A percentile compares a stretch with the other conserved stretches of the same genome.
Evolutionary conservation across 2,329 filamentous ascomycete species (phyloP).

Genomic region (Teratosphaeria gauchensis): DNA sequence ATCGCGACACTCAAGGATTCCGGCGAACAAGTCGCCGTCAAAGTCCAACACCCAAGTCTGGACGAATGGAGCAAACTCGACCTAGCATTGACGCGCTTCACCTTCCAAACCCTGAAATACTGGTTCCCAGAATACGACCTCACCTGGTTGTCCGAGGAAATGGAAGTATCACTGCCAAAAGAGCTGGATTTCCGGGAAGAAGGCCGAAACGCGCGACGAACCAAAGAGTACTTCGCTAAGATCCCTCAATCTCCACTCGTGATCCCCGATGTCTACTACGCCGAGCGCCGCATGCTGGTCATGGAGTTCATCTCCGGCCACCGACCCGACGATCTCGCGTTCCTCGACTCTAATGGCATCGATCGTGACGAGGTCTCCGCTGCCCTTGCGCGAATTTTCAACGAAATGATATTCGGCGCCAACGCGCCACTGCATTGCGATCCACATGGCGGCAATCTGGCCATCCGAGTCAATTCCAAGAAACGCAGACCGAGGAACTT

Average conservation of each 20-base stretch:
- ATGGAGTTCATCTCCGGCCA: conserved; percentile 89
- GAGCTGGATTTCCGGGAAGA: conserved; percentile 86
- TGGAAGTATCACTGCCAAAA: conserved; percentile 81
- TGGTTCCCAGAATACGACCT: conserved; percentile 98
- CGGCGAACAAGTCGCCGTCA: conserved; percentile 83
- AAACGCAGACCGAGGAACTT: conserved; percentile 62
- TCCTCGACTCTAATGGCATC: conserved; percentile 75
- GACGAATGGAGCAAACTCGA: conserved; percentile 87
- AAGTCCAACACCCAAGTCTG: conserved; percentile 85
- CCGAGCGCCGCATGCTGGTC: conserved; percentile 77
- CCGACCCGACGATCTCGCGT: conserved; percentile 80
- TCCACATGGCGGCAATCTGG: conserved; percentile 91
- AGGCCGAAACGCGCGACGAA: conserved; percentile 70
- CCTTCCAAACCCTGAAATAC: conserved; percentile 77
- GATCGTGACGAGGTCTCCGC: conserved; percentile 93
- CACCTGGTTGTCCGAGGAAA: conserved; percentile 88
- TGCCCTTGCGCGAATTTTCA: conserved; percentile 83
- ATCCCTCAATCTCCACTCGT: conserved; percentile 70
- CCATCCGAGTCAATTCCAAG: conserved; percentile 66
- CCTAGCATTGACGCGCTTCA: conserved; percentile 74
- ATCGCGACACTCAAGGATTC: conserved; percentile 72
- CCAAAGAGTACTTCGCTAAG: conserved; percentile 69
- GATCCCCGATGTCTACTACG: conserved; percentile 84
- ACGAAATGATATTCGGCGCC: conserved; percentile 97
- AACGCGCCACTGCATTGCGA: conserved; percentile 90